These are phyloP conservation scores for Aspergillus piperis DNA, from an alignment of 2,329 filamentous ascomycete species.

Conservation along the genomic window DNA sequence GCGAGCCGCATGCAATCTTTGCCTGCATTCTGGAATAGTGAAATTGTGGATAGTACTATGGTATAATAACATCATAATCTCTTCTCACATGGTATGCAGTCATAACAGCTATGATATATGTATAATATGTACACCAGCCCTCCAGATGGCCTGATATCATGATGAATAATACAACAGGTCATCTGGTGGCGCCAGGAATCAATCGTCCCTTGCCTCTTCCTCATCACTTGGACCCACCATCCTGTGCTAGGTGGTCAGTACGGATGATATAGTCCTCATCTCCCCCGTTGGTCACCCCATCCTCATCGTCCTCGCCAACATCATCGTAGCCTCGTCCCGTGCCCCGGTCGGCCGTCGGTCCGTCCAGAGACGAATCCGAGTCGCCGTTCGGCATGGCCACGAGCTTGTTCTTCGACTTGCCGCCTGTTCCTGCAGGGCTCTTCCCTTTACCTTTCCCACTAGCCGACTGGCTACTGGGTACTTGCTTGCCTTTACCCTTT, in stretches of 20 bases:
- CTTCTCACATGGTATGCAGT: background rate
- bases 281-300: slow-evolving; percentile 29
- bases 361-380: slow-evolving; percentile 36
- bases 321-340: slow-evolving; percentile 16
- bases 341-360: slow-evolving; percentile 12
- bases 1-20: too few species aligned
- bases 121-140: slow-evolving; percentile 1
- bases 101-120: background rate
- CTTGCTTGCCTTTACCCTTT: slow-evolving; percentile 37
- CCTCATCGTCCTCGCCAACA: slow-evolving; percentile 29
- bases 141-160: background rate
- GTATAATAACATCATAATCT: background rate
- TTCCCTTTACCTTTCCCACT: slow-evolving; percentile 32
- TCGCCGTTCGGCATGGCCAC: slow-evolving; percentile 36
- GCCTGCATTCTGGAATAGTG: too few species aligned
- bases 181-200: background rate
- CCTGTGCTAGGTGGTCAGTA: slow-evolving; percentile 37
- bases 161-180: background rate
- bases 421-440: slow-evolving; percentile 14
- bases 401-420: slow-evolving; percentile 43
- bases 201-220: too few species aligned
- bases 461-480: slow-evolving; percentile 34
- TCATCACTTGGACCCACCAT: slow-evolving; percentile 12
- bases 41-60: too few species aligned
- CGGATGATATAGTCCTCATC: slow-evolving; percentile 43